Evolutionary conservation across 2,329 filamentous ascomycete genomes (phyloP).

Genomic region (Botryosphaeria dothidea): DNA sequence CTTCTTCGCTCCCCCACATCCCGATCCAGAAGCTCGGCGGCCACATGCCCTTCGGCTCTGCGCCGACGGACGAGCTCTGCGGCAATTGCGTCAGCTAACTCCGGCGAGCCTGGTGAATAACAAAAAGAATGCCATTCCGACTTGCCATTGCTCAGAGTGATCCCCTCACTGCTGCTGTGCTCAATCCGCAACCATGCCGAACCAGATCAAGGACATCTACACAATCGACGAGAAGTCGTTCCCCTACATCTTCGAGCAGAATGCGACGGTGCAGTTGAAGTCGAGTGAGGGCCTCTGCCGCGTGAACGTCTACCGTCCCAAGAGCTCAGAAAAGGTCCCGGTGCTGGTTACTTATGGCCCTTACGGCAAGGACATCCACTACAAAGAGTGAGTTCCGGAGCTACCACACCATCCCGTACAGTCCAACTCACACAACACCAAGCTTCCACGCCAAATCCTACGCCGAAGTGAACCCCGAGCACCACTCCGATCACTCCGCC

Average conservation of each 20-base stretch:
- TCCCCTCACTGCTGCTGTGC: background rate
- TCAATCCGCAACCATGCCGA: constrained; percentile 8
- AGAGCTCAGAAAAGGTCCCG: constrained; percentile 49
- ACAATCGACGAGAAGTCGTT: constrained; percentile 37
- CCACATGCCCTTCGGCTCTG: background rate
- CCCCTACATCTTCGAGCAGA: constrained; percentile 53
- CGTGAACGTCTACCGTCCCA: constrained; percentile 55
- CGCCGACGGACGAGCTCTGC: background rate
- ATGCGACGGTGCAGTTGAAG: constrained; percentile 49
- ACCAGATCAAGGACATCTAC: constrained; percentile 33
- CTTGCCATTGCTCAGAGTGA: background rate
- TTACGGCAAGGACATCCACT: constrained; percentile 68
- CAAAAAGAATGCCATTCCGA: background rate
- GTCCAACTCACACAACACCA: background rate
- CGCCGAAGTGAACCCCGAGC: constrained; percentile 43
- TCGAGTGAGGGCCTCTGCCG: constrained; percentile 44
- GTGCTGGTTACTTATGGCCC: constrained; percentile 72
- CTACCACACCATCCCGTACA: background rate
- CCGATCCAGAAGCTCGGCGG: background rate
- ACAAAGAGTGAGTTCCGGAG: constrained; percentile 47
- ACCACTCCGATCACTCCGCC: constrained; percentile 41
- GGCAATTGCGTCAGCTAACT: constrained; percentile 3
- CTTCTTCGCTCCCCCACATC: constrained; percentile 7
- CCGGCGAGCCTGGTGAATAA: background rate
- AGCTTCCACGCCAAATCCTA: constrained; percentile 55